Evolutionary conservation across 805 yeast species (phyloP).

Genomic region (Saccharomyces jurei): DNA sequence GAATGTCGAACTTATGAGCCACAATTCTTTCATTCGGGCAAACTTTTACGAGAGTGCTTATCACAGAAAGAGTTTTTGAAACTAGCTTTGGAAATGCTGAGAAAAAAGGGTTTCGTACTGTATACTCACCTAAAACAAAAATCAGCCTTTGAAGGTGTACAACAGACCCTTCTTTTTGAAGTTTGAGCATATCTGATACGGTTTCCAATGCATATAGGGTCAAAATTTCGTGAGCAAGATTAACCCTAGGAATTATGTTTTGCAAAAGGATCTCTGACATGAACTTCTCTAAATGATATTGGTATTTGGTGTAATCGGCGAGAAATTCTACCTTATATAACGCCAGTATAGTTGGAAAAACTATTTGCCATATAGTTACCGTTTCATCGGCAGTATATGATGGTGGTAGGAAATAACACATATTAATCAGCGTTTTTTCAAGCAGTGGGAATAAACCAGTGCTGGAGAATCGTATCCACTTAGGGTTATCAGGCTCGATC

Average conservation of each 20-base stretch:
- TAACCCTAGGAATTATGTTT: constrained; percentile 21
- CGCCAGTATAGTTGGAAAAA: constrained; percentile 18
- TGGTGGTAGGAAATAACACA: constrained; percentile 27
- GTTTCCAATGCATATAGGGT: constrained; percentile 9
- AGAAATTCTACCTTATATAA: constrained; percentile 14
- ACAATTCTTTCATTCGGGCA: constrained; percentile 17
- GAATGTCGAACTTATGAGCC: constrained; percentile 21
- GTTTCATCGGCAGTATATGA: constrained; percentile 13
- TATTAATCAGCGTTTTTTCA: constrained; percentile 19
- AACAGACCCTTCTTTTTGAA: constrained; percentile 7
- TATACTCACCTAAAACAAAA: constrained; percentile 22
- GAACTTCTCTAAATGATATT: constrained; percentile 11
- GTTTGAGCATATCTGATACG: constrained; percentile 1
- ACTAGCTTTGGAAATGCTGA: constrained; percentile 14
- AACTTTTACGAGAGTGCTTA: constrained; percentile 5
- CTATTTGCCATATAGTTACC: constrained; percentile 10
- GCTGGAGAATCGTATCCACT: constrained; percentile 19
- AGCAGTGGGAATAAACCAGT: constrained; percentile 22
- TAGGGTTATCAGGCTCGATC: constrained; percentile 2
- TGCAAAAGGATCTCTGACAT: constrained; percentile 21
- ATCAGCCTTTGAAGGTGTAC: constrained; percentile 20
- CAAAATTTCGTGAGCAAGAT: constrained; percentile 15
- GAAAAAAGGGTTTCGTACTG: constrained; percentile 24
- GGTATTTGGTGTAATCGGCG: constrained; percentile 2
- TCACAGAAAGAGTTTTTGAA: constrained; percentile 7